Percentiles rank a stretch among this genome's conserved stretches.
phyloP scores from a whole-genome alignment of 257 asterid species.

The Henckelia pumila region DNA sequence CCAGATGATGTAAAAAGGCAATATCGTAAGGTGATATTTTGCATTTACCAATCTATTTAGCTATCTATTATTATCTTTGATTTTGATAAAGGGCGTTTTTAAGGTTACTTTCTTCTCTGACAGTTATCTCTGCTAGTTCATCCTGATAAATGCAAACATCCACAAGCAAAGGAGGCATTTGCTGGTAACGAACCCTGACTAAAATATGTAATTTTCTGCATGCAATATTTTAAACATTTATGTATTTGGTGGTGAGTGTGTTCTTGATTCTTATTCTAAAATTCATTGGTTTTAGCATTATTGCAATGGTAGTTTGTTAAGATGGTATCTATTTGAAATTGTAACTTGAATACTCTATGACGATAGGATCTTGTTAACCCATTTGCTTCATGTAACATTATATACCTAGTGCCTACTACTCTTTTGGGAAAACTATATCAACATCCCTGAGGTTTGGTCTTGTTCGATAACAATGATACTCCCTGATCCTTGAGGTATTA shows the following conservation, averaged over 20 bases:
- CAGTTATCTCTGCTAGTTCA: slow-evolving; percentile 96
- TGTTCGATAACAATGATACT: no score
- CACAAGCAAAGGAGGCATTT: slow-evolving; percentile 97
- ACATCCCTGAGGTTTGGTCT: no score
- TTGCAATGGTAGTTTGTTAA: not conserved
- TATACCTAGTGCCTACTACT: not conserved
- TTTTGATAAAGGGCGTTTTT: slow-evolving; percentile 19
- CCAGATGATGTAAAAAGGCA: slow-evolving; percentile 75
- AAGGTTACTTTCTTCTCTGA: slow-evolving; percentile 25
- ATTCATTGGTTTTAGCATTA: slow-evolving; percentile 3
- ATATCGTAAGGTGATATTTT: slow-evolving; percentile 77
- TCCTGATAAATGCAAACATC: slow-evolving; percentile 98
- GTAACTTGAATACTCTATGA: not conserved
- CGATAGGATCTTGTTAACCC: not conserved
- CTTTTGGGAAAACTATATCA: no score
- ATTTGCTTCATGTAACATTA: slow-evolving; percentile 1
- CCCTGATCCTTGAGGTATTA: no score
- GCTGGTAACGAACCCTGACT: slow-evolving; percentile 54
- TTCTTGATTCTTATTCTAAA: slow-evolving; percentile 4
- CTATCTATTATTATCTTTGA: slow-evolving; percentile 9
- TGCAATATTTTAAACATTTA: slow-evolving; percentile 15
- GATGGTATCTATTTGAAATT: slow-evolving; percentile 5
- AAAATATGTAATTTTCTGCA: slow-evolving; percentile 22
- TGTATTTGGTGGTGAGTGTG: not conserved
- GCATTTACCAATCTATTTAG: not conserved